Percentiles rank a stretch among this genome's conserved stretches.
phyloP scores from a whole-genome alignment of 495 filamentous ascomycete genomes.

The Filosporella fistucella region DNA sequence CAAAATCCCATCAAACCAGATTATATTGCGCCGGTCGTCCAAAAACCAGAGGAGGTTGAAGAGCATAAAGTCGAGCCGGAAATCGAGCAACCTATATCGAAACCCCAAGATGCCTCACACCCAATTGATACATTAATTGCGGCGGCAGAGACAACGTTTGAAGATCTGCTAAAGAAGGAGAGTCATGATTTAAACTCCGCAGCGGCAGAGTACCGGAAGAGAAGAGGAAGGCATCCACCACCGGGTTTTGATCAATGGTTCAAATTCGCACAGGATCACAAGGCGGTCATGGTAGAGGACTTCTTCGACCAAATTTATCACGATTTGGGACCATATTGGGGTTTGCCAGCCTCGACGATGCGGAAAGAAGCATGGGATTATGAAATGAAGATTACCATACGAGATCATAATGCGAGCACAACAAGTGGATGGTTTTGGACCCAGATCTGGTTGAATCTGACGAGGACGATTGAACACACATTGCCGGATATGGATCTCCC shows the following conservation, averaged over 20 bases:
- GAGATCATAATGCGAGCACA: conserved; percentile 49
- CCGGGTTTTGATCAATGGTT: conserved; percentile 71
- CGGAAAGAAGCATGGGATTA: conserved; percentile 47
- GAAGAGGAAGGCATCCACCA: conserved; percentile 65
- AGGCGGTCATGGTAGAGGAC: conserved; percentile 63
- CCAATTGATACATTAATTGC: conserved; percentile 43
- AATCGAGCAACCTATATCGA: background rate
- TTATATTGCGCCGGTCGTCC: background rate
- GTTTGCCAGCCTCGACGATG: conserved; percentile 47
- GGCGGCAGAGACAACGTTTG: conserved; percentile 36
- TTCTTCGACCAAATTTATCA: conserved; percentile 69
- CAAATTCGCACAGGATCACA: conserved; percentile 53
- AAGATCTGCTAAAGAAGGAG: conserved; percentile 32
- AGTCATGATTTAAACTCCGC: conserved; percentile 50
- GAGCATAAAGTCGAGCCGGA: background rate
- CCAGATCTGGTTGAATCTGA: conserved; percentile 53
- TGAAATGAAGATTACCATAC: conserved; percentile 56
- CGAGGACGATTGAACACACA: conserved; percentile 51
- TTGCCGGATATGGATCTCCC: conserved; percentile 70
- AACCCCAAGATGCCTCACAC: conserved; percentile 22
- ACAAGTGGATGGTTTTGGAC: conserved; percentile 59
- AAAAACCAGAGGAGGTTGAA: background rate
- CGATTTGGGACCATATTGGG: conserved; percentile 71
- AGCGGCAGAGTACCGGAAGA: conserved; percentile 55
- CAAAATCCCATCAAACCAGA: background rate